Evolutionary conservation across 345 rosid genomes (phyloP), one percentile per base, ranked within the genome.

Genomic region (Heritiera littoralis): DNA sequence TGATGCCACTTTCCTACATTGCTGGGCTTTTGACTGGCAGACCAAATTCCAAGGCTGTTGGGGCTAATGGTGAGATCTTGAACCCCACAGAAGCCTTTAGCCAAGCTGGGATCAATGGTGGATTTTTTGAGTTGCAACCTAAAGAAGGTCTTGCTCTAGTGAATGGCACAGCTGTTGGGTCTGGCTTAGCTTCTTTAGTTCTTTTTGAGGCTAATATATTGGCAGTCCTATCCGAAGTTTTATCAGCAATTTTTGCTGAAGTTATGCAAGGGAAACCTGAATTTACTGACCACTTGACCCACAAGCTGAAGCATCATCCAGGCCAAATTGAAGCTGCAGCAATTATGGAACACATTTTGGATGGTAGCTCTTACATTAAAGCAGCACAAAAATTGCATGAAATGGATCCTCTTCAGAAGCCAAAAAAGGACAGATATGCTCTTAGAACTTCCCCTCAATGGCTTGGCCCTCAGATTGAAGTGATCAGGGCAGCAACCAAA

Each of bases 271-370:
- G 97, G 5, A 92, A 91, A 76, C 93, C 91, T 2, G 94, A 92
- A 75, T 91, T 92, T 63, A 92, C 97, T 0, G 94, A 92, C 79
- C 92, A 91, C 55, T 77, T 92, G 64, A 92, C 95, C 6, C 93
- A 89, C 69, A 81, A 90, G 45, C 46, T 92, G 79, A 92, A 92
- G 77, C 97, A 92, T 78, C 97, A 92, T 67, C 95, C 95, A 0
- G 93, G 93, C 0, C 97, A 92, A 35, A 92, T 92, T 65, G 97
- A 92, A 82, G 93, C 93, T 0, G 95, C 95, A 15, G 95, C 95
- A 7, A 88, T 92, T 8, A 91, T 92, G 97, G 95, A 92, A 72
- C 92, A 89, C 70, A 89, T 91, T 51, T 83, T 92, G 46, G 91
- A 83, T 80, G 95, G 95, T 7, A 91, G 95, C 81, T 83, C 86